Evolutionary conservation across 106 monocot species (phyloP), one percentile per base, ranked within the genome.

Genomic region (Acorus calamus): DNA sequence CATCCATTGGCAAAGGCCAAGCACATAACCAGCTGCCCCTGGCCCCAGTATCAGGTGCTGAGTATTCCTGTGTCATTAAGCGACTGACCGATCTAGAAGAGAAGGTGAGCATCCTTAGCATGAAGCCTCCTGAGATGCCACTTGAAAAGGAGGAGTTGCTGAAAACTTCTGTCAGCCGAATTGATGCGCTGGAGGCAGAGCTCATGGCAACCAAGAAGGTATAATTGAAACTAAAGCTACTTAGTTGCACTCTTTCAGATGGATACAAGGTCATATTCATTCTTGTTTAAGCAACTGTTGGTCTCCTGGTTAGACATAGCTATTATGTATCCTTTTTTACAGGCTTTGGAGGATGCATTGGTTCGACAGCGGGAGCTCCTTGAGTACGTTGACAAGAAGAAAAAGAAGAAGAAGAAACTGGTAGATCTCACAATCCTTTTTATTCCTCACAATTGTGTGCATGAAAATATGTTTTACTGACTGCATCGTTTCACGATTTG

Each of bases 131-230:
- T n/a, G 77, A 84, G 71, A 73, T 87, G 70, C 77, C 84, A 5
- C 28, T 58, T 0, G 87, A 94, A 55, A 94, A 94, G 73, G 94
- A 86, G 53, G 79, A 87, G 61, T 61, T 84, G 62, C 65, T 94
- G 49, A 84, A 74, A 7, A 57, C 79, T 51, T 77, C 94, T 7
- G 73, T 89, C 10, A 80, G 50, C 55, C 84, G 90, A 10, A 76
- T 87, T 6, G 70, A 80, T n/a, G 56, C 61, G 5, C 66, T 94
- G 43, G 94, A 94, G 56, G 55, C 73, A 14, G 90, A 94, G 76
- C 86, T 94, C 66, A 55, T 60, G 45, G 60, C 79, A 46, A 90
- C 90, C 28, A 94, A 76, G 77, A 90, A 87, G 94, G 94, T 89
- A 69, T 50, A 6, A 7, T 57, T 4, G 6, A 14, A 3, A 49